Evolutionary conservation across 176 grass and related monocot species (phyloP).

Genomic region (Themeda triandra): DNA sequence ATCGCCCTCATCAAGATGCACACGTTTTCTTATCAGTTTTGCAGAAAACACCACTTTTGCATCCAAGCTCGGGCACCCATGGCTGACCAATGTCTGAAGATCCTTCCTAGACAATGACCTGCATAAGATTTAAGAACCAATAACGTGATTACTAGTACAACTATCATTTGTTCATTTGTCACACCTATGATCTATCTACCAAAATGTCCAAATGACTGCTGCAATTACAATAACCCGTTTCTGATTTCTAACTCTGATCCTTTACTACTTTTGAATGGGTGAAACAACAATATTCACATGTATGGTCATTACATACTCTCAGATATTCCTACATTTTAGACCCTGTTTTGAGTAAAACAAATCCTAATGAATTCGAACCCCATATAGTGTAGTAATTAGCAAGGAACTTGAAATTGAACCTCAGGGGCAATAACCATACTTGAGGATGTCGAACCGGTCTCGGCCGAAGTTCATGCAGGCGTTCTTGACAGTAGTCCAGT

Average conservation of each 20-base stretch:
- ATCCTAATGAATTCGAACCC: neutral
- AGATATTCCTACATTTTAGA: neutral
- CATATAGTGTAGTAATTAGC: neutral
- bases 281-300: neutral
- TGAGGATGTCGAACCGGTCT: conserved; percentile 90
- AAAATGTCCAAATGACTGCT: neutral
- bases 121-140: conserved; percentile 30
- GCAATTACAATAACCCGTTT: neutral
- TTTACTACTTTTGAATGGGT: neutral
- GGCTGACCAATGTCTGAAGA: conserved; percentile 80
- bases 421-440: conserved; percentile 33
- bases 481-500: conserved; percentile 83
- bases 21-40: conserved; percentile 86
- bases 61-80: conserved; percentile 85
- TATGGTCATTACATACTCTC: neutral
- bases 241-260: neutral
- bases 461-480: conserved; percentile 92
- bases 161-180: neutral
- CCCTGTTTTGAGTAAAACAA: neutral
- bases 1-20: conserved; percentile 96
- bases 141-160: conserved; percentile 1
- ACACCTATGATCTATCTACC: neutral
- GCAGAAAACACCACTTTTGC: conserved; percentile 87
- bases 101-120: conserved; percentile 83
- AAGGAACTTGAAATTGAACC: neutral